These are phyloP conservation scores for Euphrasia arctica DNA, from an alignment of 305 asterid species.

Conservation along the genomic window DNA sequence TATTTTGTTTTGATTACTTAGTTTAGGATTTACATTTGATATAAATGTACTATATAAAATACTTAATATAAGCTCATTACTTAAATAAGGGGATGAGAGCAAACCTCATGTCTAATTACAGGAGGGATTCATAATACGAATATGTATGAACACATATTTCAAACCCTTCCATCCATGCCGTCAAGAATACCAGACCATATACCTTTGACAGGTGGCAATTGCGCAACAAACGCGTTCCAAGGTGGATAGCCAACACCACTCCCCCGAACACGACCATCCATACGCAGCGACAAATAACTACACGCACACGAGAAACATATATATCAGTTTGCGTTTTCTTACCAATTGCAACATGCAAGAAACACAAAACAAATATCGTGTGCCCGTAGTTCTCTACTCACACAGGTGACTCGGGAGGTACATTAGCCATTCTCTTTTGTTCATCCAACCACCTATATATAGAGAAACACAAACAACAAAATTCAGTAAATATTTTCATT, in stretches of 20 bases:
- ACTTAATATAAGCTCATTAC: no score
- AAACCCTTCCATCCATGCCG: slow-evolving; percentile 97
- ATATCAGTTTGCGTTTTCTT: slow-evolving; percentile 3
- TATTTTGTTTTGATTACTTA: no score
- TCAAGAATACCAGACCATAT: slow-evolving; percentile 93
- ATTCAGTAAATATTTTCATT: not conserved
- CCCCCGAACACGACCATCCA: slow-evolving; percentile 97
- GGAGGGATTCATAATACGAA: no score
- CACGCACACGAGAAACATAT: slow-evolving; percentile 14
- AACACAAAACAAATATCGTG: not conserved
- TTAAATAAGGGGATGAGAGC: not conserved
- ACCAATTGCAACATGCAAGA: not conserved
- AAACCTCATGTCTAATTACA: no score
- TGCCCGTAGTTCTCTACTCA: slow-evolving; percentile 33
- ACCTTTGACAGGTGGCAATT: slow-evolving; percentile 84
- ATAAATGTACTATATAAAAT: no score
- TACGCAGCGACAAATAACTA: slow-evolving; percentile 92
- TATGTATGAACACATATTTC: not conserved
- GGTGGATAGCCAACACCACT: slow-evolving; percentile 97
- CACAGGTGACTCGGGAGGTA: slow-evolving; percentile 92
- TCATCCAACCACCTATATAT: slow-evolving; percentile 51
- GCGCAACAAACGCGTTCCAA: slow-evolving; percentile 85
- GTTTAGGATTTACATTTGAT: no score
- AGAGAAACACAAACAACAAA: not conserved
- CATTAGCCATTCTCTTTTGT: slow-evolving; percentile 80